Base-by-base conservation (phyloP, 352 stramenopile species). In the Phytophthora megakarya region DNA sequence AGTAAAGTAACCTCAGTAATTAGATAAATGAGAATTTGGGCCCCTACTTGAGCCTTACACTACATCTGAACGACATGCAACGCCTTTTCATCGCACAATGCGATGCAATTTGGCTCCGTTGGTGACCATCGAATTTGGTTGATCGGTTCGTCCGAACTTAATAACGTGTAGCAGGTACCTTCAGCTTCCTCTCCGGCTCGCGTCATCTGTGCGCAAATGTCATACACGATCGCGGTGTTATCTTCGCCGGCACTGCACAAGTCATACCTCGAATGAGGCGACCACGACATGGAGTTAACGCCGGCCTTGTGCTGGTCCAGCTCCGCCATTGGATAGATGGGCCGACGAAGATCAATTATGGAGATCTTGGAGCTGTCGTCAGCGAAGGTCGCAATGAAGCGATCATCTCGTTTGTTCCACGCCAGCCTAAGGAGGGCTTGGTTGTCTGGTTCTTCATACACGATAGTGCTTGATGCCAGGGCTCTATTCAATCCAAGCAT, bases 241-340 rank as follows among this genome's bases (percentile, higher is more conserved):
- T 99, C 97, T 70, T 99, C 97, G 0, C 78, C 95, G 8, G 88
- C 92, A 39, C 96, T 99, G 77, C 96, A 99, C 30, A 99, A 90
- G 68, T 99, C 96, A 16, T 80, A 78, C 18, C 82, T 72, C 3
- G 84, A 89, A 72, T 97, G 97, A 1, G 93, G 92, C 15, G 97
- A 98, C 97, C 97, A 99, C 16, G 96, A 97, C 32, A 98, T 92
- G 13, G 95, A 96, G 81, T 99, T 99, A 5, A 99, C 91, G 22
- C 74, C 87, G 9, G 81, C 92, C 22, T 77, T 78, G 77, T 99
- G 97, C 39, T 96, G 88, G 40, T 87, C 88, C 9, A 99, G 76
- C 69, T 98, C 93, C 15, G 95, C 88, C 23, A 99, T 89, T 1
- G 96, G 92, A 21, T 87, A 79, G 26, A 81, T 79, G n/a, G 95